A percentile compares a stretch with the other conserved stretches of the same genome.
phyloP scores from a whole-genome alignment of 2,329 filamentous ascomycete species.

The Domatiomyces catenatus region DNA sequence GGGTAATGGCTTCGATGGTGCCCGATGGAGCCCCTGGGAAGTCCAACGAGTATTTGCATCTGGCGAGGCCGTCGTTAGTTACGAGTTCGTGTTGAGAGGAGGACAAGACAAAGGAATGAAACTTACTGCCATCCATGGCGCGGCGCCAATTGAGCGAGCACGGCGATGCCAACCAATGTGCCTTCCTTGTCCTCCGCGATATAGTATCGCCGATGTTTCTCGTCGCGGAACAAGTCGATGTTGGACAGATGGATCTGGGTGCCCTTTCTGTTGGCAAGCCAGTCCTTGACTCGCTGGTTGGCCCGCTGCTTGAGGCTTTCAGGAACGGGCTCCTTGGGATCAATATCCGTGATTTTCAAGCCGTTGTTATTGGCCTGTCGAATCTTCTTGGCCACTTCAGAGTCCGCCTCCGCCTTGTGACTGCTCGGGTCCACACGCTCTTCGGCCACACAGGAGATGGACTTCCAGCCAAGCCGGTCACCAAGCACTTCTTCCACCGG shows the following conservation, averaged over 20 bases:
- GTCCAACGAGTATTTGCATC: slow-evolving; percentile 88
- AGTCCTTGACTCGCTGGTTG: slow-evolving; percentile 60
- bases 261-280: slow-evolving; percentile 66
- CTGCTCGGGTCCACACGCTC: slow-evolving; percentile 66
- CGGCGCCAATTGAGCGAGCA: slow-evolving; percentile 66
- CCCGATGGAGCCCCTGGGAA: slow-evolving; percentile 78
- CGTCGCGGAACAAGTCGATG: slow-evolving; percentile 75
- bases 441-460: slow-evolving; percentile 74
- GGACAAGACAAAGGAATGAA: neutral
- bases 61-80: slow-evolving; percentile 28
- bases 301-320: slow-evolving; percentile 54
- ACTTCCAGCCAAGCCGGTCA: slow-evolving; percentile 69
- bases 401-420: slow-evolving; percentile 50
- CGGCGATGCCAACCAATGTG: slow-evolving; percentile 60
- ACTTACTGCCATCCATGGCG: slow-evolving; percentile 41
- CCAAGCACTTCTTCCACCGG: slow-evolving; percentile 67
- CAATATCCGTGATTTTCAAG: slow-evolving; percentile 61
- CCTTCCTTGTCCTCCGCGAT: slow-evolving; percentile 60
- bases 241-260: slow-evolving; percentile 81
- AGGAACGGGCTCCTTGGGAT: slow-evolving; percentile 46
- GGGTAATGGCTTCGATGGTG: slow-evolving; percentile 70
- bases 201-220: slow-evolving; percentile 71
- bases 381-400: slow-evolving; percentile 57
- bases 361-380: slow-evolving; percentile 69
- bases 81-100: neutral